Evolutionary conservation across 768 basidiomycete genomes (phyloP).

Genomic region (Pleurotus djamor): DNA sequence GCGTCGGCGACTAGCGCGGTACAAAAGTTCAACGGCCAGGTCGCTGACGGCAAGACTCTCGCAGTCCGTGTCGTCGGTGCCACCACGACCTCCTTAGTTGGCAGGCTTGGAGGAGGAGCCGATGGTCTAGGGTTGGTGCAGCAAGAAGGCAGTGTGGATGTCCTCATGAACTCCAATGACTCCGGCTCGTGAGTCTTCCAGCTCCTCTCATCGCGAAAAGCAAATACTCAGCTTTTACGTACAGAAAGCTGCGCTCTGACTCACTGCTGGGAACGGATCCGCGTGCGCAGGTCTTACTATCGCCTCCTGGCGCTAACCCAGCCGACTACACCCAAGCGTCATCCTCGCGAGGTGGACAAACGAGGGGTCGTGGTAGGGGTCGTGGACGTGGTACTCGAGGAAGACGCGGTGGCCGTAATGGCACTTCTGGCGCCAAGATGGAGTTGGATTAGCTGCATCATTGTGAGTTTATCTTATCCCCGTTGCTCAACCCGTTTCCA

Average conservation of each 20-base stretch:
- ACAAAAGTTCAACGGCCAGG: constrained; percentile 73
- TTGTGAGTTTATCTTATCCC: constrained; percentile 14
- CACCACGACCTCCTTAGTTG: constrained; percentile 50
- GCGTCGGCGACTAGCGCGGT: constrained; percentile 66
- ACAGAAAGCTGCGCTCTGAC: constrained; percentile 86
- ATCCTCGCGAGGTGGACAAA: constrained; percentile 32
- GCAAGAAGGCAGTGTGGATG: constrained; percentile 53
- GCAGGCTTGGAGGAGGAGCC: constrained; percentile 51
- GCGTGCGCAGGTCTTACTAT: constrained; percentile 67
- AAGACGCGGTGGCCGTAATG: constrained; percentile 34
- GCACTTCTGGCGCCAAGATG: constrained; percentile 42
- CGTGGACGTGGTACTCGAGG: constrained; percentile 23
- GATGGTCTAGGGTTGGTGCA: constrained; percentile 53
- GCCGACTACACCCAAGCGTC: constrained; percentile 42
- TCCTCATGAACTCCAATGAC: constrained; percentile 53
- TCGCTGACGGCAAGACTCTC: constrained; percentile 78
- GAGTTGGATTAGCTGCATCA: constrained; percentile 39
- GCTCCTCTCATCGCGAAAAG: neutral
- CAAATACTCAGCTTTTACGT: neutral
- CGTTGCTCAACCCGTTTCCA: constrained; percentile 6
- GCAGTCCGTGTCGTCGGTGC: constrained; percentile 64
- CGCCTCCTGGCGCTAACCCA: constrained; percentile 64
- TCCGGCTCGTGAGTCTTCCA: constrained; percentile 53
- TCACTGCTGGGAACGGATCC: constrained; percentile 59
- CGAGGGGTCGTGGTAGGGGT: constrained; percentile 25